Evolutionary conservation across 2,329 filamentous ascomycete species (phyloP).

Genomic region (Clarireedia monteithiana): DNA sequence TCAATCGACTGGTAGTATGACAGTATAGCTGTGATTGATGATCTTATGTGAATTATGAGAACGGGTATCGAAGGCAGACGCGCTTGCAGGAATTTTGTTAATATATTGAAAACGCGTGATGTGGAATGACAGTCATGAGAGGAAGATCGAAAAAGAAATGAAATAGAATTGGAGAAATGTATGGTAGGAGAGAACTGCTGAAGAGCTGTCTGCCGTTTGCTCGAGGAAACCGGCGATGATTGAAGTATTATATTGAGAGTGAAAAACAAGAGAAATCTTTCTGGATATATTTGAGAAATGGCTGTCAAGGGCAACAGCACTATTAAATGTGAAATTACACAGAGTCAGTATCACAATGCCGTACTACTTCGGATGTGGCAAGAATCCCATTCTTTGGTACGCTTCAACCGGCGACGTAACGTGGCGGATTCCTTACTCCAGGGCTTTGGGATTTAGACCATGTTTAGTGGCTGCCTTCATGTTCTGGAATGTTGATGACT

Average conservation of each 20-base stretch:
- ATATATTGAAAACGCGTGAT: slow-evolving; percentile 12
- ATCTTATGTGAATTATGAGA: background rate
- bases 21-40: background rate
- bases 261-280: background rate
- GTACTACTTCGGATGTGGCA: slow-evolving; percentile 13
- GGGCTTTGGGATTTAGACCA: slow-evolving; percentile 14
- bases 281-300: slow-evolving; percentile 8
- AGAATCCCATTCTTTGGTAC: slow-evolving; percentile 21
- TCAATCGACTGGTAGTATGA: background rate
- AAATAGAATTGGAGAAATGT: background rate
- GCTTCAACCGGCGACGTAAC: slow-evolving; percentile 16
- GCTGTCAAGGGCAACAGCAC: slow-evolving; percentile 24
- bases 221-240: background rate
- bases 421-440: slow-evolving; percentile 19
- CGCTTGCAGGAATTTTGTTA: slow-evolving; percentile 4
- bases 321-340: slow-evolving; percentile 22
- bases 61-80: background rate
- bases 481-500: slow-evolving; percentile 18
- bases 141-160: background rate
- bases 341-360: slow-evolving; percentile 23
- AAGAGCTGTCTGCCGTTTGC: slow-evolving; percentile 9
- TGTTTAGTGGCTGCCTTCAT: background rate
- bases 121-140: slow-evolving; percentile 8
- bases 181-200: slow-evolving; percentile 14
- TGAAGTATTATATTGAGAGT: slow-evolving; percentile 7